phyloP scores from a whole-genome alignment of 371 early-diverging fungal genomes.

The Amoeboaphelidium protococcarum region DNA sequence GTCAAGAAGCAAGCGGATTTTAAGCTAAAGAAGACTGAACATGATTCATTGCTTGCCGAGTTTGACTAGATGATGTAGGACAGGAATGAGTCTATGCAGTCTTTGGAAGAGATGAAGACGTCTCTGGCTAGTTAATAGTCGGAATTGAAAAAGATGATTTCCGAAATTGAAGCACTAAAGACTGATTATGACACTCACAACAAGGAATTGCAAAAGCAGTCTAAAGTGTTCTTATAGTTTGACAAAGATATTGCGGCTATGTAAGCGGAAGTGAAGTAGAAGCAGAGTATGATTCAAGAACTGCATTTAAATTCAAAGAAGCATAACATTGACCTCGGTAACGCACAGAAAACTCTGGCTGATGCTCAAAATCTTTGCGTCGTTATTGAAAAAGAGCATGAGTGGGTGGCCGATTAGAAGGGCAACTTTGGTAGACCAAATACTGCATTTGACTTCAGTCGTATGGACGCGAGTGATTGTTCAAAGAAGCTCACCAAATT shows the following conservation, averaged over 20 bases:
- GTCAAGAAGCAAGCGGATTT: slow-evolving; percentile 2
- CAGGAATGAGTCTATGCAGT: not conserved
- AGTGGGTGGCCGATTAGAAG: slow-evolving; percentile 72
- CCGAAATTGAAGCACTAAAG: slow-evolving; percentile 2
- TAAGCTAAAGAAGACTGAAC: not conserved
- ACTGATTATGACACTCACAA: not conserved
- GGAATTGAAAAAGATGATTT: slow-evolving; percentile 3
- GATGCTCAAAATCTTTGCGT: slow-evolving; percentile 19
- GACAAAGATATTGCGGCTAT: slow-evolving; percentile 34
- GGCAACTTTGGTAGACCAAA: no score
- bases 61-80: slow-evolving; percentile 9
- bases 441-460: slow-evolving; percentile 49
- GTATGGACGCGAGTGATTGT: slow-evolving; percentile 34
- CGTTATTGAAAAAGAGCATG: slow-evolving; percentile 29
- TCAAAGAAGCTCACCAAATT: slow-evolving; percentile 38
- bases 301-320: slow-evolving; percentile 37
- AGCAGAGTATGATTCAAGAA: slow-evolving; percentile 27
- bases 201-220: slow-evolving; percentile 7
- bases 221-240: slow-evolving; percentile 14
- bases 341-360: slow-evolving; percentile 30
- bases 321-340: slow-evolving; percentile 34
- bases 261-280: slow-evolving; percentile 27
- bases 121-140: slow-evolving; percentile 1
- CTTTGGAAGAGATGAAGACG: not conserved
- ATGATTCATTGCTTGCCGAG: slow-evolving; percentile 8